These are phyloP conservation scores for Trichoderma endophyticum DNA, from an alignment of 2,329 filamentous ascomycete genomes.

Conservation along the genomic window DNA sequence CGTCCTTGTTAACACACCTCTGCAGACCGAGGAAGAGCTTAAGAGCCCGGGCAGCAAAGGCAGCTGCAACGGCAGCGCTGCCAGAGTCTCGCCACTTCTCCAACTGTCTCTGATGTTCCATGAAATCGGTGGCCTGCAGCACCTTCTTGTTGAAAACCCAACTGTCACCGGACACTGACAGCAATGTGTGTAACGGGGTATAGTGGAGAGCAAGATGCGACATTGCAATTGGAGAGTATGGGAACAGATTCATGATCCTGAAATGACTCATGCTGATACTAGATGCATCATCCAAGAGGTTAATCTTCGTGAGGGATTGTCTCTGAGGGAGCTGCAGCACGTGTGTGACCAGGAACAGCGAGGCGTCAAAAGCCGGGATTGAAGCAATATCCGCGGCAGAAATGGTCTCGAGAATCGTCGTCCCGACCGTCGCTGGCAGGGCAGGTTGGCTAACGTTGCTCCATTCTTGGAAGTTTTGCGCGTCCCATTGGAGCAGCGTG, in stretches of 20 bases:
- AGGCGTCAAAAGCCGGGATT: slow-evolving; percentile 38
- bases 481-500: slow-evolving; percentile 49
- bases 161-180: slow-evolving; percentile 56
- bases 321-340: slow-evolving; percentile 39
- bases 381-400: slow-evolving; percentile 36
- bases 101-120: slow-evolving; percentile 46
- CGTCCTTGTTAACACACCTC: slow-evolving; percentile 3
- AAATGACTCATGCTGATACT: slow-evolving; percentile 26
- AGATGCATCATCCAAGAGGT: slow-evolving; percentile 26
- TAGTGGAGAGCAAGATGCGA: slow-evolving; percentile 56
- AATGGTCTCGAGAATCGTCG: slow-evolving; percentile 33
- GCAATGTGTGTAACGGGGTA: slow-evolving; percentile 56
- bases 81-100: slow-evolving; percentile 45
- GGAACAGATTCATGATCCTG: slow-evolving; percentile 42
- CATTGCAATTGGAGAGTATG: slow-evolving; percentile 44
- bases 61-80: slow-evolving; percentile 44
- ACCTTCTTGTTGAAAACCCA: slow-evolving; percentile 58
- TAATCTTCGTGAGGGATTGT: slow-evolving; percentile 28
- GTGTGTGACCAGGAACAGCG: slow-evolving; percentile 40
- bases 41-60: slow-evolving; percentile 52
- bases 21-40: slow-evolving; percentile 41
- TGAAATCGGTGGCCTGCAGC: slow-evolving; percentile 41
- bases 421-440: slow-evolving; percentile 27
- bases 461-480: slow-evolving; percentile 46
- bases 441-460: slow-evolving; percentile 32